Conservation (phyloP, 495 filamentous ascomycete genomes). For the Xylaria bambusicola region DNA sequence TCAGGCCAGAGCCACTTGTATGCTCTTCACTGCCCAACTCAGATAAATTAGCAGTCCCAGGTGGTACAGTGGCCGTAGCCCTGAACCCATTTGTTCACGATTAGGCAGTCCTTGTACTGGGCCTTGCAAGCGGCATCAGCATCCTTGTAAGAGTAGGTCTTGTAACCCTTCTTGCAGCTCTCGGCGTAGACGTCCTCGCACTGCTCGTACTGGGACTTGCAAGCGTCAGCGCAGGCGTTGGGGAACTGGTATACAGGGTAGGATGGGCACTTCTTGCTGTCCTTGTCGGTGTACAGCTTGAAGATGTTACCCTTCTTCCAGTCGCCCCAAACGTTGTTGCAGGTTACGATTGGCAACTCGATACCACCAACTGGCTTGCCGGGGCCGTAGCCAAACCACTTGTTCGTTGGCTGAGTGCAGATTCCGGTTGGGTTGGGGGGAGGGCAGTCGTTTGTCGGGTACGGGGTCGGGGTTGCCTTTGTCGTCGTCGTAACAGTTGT, state of each 20-base stretch:
- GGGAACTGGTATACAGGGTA: slow-evolving; percentile 33
- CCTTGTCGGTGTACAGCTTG: slow-evolving; percentile 47
- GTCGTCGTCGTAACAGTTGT: slow-evolving; percentile 32
- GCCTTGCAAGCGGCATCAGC: slow-evolving; percentile 41
- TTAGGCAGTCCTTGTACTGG: slow-evolving; percentile 45
- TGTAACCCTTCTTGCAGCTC: slow-evolving; percentile 37
- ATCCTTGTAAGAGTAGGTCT: slow-evolving; percentile 28
- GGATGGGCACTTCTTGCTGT: slow-evolving; percentile 38
- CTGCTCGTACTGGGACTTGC: slow-evolving; percentile 49
- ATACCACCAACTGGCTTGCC: slow-evolving; percentile 51
- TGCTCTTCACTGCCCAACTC: background rate
- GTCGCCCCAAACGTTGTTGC: slow-evolving; percentile 48
- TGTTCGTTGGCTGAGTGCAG: slow-evolving; percentile 45
- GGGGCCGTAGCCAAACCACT: slow-evolving; percentile 38
- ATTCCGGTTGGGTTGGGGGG: slow-evolving; percentile 48
- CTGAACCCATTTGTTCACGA: slow-evolving; percentile 29
- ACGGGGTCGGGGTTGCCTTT: slow-evolving; percentile 21
- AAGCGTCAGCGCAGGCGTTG: slow-evolving; percentile 49
- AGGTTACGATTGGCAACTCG: slow-evolving; percentile 48
- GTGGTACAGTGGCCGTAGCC: slow-evolving; percentile 19
- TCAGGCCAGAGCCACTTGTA: background rate
- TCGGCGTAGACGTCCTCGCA: slow-evolving; percentile 47
- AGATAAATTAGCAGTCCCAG: slow-evolving; percentile 1
- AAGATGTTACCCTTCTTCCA: slow-evolving; percentile 38
- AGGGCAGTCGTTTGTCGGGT: slow-evolving; percentile 32